These are phyloP conservation scores for Halophytophthora polymorphica DNA, from an alignment of 352 stramenopile species.

Conservation along the genomic window DNA sequence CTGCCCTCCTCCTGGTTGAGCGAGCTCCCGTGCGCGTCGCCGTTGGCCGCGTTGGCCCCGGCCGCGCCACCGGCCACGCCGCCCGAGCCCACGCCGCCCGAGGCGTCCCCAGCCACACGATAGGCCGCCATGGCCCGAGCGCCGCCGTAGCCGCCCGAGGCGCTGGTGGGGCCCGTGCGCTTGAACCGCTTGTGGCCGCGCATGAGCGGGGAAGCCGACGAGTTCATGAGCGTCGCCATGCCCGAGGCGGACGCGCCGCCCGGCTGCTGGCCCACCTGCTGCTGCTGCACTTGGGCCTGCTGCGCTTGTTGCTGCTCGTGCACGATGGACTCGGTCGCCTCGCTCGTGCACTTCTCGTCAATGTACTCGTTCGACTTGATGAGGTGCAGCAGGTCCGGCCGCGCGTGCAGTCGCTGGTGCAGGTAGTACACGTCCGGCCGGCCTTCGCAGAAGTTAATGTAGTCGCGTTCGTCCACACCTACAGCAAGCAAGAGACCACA, in stretches of 20 bases:
- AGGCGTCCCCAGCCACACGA: conserved; percentile 4
- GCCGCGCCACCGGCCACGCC: conserved; percentile 14
- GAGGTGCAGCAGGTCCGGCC: conserved; percentile 67
- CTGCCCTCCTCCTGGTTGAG: conserved; percentile 39
- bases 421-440: conserved; percentile 78
- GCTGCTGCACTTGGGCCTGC: background rate
- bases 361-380: conserved; percentile 87
- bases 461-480: conserved; percentile 76
- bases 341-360: conserved; percentile 68
- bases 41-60: conserved; percentile 13
- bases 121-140: conserved; percentile 27
- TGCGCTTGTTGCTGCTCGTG: conserved; percentile 20
- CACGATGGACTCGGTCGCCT: conserved; percentile 45
- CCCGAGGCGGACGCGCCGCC: too few relatives aligned
- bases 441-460: conserved; percentile 76
- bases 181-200: conserved; percentile 68
- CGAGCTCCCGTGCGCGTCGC: conserved; percentile 31
- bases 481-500: conserved; percentile 15
- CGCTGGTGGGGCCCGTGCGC: conserved; percentile 30
- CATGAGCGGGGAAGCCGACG: conserved; percentile 24
- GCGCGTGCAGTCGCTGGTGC: conserved; percentile 69
- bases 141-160: conserved; percentile 22
- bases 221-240: conserved; percentile 27
- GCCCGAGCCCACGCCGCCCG: conserved; percentile 7
- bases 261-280: conserved; percentile 22